Evolutionary conservation across 108 stramenopile species (phyloP).

Genomic region (Seminavis robusta): DNA sequence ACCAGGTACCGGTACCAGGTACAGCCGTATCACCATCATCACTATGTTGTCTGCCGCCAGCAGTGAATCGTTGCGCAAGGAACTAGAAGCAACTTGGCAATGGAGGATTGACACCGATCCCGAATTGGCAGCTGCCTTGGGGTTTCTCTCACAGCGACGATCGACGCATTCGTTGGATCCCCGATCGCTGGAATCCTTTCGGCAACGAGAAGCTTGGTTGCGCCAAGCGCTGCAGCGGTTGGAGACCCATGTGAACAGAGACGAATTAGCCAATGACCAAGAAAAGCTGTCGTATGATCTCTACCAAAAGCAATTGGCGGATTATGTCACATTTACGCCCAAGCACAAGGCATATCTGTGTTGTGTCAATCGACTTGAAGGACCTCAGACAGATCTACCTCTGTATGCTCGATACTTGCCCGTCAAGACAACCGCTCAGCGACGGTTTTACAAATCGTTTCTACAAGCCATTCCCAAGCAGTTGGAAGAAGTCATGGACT

Average conservation of each 20-base stretch:
- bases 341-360: constrained; percentile 40
- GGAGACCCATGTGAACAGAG: constrained; percentile 11
- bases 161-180: constrained; percentile 54
- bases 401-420: constrained; percentile 48
- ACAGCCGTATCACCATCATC: too few relatives aligned
- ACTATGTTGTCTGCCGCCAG: too few relatives aligned
- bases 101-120: constrained; percentile 47
- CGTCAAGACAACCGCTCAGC: constrained; percentile 21
- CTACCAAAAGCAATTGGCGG: constrained; percentile 37
- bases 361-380: constrained; percentile 53
- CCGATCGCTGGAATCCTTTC: constrained; percentile 31
- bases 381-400: constrained; percentile 51
- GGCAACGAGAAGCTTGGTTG: constrained; percentile 36
- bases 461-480: constrained; percentile 30
- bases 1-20: too few relatives aligned
- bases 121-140: constrained; percentile 49
- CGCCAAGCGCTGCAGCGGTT: constrained; percentile 26
- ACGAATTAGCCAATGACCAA: constrained; percentile 7
- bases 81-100: constrained; percentile 33
- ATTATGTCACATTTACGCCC: constrained; percentile 33
- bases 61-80: constrained; percentile 20
- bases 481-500: constrained; percentile 21
- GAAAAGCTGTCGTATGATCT: constrained; percentile 32
- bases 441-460: constrained; percentile 38
- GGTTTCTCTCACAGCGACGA: constrained; percentile 34